Conservation (phyloP, 2,329 filamentous ascomycete genomes). For the Cytospora piceicola region DNA sequence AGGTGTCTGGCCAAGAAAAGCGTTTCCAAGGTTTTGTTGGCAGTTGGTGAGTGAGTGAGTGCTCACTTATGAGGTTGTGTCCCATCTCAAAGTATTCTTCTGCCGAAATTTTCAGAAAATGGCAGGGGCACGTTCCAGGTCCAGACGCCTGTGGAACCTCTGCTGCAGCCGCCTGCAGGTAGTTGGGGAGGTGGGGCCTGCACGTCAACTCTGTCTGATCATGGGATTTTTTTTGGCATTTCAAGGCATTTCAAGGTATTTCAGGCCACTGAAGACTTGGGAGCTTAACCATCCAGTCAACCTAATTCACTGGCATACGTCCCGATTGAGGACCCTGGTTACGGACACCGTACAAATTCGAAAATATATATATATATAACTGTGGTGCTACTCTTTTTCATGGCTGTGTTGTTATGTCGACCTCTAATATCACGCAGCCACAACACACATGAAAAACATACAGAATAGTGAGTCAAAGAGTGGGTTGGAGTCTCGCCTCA, state of each 20-base stretch:
- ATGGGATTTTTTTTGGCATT: background rate
- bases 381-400: too few species aligned
- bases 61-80: background rate
- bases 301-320: background rate
- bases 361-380: too few species aligned
- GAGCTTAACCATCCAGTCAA: background rate
- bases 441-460: too few species aligned
- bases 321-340: background rate
- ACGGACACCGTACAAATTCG: too few species aligned
- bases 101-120: background rate
- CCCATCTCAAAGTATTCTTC: background rate
- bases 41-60: background rate
- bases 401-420: too few species aligned
- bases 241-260: too few species aligned
- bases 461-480: too few species aligned
- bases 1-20: too few species aligned
- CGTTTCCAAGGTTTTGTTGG: background rate
- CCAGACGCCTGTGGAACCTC: background rate
- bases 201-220: background rate
- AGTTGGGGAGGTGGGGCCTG: conserved; percentile 2
- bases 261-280: background rate
- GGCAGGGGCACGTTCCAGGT: background rate
- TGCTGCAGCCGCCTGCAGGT: background rate
- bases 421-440: too few species aligned
- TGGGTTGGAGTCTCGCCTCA: too few species aligned